These are phyloP conservation scores for Viola pubescens DNA, from an alignment of 441 rosid species.

Conservation along the genomic window DNA sequence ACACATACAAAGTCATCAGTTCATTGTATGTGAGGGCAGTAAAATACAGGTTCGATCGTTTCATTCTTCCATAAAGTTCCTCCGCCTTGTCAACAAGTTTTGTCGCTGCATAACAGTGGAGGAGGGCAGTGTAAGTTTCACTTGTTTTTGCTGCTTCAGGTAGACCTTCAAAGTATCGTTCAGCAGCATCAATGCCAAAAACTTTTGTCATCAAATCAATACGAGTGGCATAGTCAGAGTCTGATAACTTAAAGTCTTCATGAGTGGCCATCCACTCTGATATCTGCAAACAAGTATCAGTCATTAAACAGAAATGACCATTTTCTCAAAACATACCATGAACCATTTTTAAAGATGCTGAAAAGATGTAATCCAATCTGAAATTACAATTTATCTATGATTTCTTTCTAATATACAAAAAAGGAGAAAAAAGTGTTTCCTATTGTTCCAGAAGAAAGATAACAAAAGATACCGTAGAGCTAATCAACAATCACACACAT, in stretches of 20 bases:
- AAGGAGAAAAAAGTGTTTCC: background rate
- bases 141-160: conserved; percentile 43
- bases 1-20: conserved; percentile 89
- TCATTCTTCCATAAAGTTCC: conserved; percentile 47
- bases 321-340: background rate
- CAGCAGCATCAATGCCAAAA: conserved; percentile 84
- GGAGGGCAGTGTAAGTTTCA: conserved; percentile 85
- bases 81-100: conserved; percentile 59
- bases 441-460: no score
- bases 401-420: no score
- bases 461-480: background rate
- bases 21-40: conserved; percentile 71
- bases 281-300: conserved; percentile 37
- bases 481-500: background rate
- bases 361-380: no score
- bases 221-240: conserved; percentile 60
- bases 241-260: conserved; percentile 46
- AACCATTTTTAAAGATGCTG: no score
- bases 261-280: conserved; percentile 61
- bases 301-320: conserved; percentile 7
- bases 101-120: conserved; percentile 70
- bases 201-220: conserved; percentile 82
- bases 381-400: no score
- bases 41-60: conserved; percentile 38
- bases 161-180: conserved; percentile 72